Percentiles rank a stretch among this genome's conserved stretches.
Conservation (phyloP, 371 early-diverging fungal species). For the Mortierella polycephala region DNA sequence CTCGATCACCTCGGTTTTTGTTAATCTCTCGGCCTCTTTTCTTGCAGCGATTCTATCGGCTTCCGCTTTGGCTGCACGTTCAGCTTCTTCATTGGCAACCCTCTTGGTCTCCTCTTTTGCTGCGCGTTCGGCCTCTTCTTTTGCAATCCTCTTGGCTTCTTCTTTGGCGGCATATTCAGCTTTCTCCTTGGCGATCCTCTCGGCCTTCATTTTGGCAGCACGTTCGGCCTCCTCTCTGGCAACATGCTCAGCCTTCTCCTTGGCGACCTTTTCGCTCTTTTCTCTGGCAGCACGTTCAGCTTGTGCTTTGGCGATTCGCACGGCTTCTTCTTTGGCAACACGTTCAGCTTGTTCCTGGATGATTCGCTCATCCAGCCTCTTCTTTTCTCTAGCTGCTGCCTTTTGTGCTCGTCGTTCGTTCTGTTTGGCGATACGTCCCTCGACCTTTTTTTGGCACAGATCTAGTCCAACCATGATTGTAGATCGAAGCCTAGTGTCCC, state of each 20-base stretch:
- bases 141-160: constrained; percentile 4
- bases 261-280: background rate
- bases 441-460: background rate
- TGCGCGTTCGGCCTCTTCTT: constrained; percentile 3
- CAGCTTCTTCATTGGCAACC: constrained; percentile 2
- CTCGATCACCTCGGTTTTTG: no score
- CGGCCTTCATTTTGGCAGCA: constrained; percentile 1
- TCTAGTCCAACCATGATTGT: no score
- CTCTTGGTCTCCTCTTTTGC: constrained; percentile 6
- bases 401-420: background rate
- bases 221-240: constrained; percentile 10
- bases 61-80: background rate
- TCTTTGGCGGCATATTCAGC: constrained; percentile 2
- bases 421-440: background rate
- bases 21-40: constrained; percentile 2
- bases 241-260: background rate
- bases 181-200: constrained; percentile 9
- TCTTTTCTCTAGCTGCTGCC: constrained; percentile 1
- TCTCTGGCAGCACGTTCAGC: constrained; percentile 10
- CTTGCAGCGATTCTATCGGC: background rate
- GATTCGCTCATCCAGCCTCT: constrained; percentile 6
- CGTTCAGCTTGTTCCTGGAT: constrained; percentile 6
- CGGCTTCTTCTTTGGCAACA: background rate
- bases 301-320: constrained; percentile 5
- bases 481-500: no score